phyloP scores from a whole-genome alignment of 176 grass and related monocot genomes.

The Sorghum bicolor region Sorghum_bicolor_NCBIv3 NC_012870.2:74251501-74252000 shows the following conservation, averaged over 20 bases:
- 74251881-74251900: too few species aligned
- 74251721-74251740: neutral
- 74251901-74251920: too few species aligned
- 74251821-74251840: too few species aligned
- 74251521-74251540: neutral
- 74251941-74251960: too few species aligned
- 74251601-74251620: slow-evolving; percentile 9
- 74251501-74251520: neutral
- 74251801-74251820: too few species aligned
- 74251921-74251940: too few species aligned
- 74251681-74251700: neutral
- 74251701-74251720: neutral
- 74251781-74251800: neutral
- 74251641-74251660: neutral
- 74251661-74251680: neutral
- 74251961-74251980: too few species aligned
- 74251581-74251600: neutral
- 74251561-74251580: neutral
- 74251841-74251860: too few species aligned
- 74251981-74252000: too few species aligned
- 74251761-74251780: neutral
- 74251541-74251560: neutral
- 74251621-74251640: neutral
- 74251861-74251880: too few species aligned
- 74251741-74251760: neutral